Percentiles rank a stretch among this genome's conserved stretches.
phyloP scores from a whole-genome alignment of 176 grass and related monocot genomes.

The Avena insularis region DNA sequence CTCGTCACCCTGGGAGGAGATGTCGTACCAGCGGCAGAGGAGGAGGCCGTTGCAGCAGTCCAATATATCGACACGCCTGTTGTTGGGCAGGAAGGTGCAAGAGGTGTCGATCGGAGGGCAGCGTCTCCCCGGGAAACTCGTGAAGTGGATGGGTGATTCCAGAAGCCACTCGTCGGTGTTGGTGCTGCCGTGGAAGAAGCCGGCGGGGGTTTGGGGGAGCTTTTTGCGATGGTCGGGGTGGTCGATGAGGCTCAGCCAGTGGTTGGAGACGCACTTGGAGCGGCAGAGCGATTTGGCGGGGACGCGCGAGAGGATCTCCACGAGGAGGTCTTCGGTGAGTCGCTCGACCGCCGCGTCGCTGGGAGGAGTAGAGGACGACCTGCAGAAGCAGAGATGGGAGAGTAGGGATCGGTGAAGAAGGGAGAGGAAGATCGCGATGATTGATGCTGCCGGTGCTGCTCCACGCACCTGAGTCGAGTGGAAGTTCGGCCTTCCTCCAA shows the following conservation, averaged over 20 bases:
- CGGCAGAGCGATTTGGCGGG: not conserved
- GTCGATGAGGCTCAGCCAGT: not conserved
- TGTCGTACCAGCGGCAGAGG: not conserved
- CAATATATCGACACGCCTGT: not conserved
- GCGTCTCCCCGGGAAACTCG: not conserved
- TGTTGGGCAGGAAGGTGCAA: not conserved
- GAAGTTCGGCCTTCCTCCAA: not conserved
- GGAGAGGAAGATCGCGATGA: not conserved
- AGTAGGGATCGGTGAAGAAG: not conserved
- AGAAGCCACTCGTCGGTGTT: too few species aligned
- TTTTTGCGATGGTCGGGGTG: not conserved
- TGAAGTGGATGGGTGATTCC: not conserved
- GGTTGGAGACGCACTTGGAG: not conserved
- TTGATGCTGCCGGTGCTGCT: not conserved
- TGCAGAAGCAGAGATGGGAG: not conserved
- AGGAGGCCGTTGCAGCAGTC: not conserved
- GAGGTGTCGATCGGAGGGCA: not conserved
- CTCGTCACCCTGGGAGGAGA: not conserved
- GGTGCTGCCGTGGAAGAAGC: not conserved
- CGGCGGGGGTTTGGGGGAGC: not conserved
- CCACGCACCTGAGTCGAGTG: not conserved
- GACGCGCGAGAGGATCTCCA: not conserved
- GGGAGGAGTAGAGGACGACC: not conserved
- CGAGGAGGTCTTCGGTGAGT: not conserved
- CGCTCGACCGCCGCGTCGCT: not conserved